A percentile compares a stretch with the other conserved stretches of the same genome.
Conservation (phyloP, 805 yeast species). For the Saturnispora saitoi region DNA sequence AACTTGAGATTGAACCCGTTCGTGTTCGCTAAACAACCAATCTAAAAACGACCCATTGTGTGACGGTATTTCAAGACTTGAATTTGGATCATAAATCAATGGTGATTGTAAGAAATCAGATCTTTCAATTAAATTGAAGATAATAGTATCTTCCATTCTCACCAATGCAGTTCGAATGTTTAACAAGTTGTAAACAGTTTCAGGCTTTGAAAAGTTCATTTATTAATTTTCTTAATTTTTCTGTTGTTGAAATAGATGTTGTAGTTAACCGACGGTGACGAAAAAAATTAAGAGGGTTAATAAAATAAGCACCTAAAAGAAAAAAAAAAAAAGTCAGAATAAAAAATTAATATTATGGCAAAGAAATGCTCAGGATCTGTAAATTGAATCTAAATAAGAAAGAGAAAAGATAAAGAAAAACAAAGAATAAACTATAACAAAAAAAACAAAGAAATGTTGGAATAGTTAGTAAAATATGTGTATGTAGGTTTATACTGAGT, state of each 20-base stretch:
- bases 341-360: no score
- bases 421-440: neutral
- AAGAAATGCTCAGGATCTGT: neutral
- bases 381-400: neutral
- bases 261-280: neutral
- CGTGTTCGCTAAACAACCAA: constrained; percentile 73
- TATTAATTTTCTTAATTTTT: neutral
- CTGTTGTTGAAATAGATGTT: neutral
- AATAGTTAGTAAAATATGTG: constrained; percentile 11
- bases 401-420: neutral
- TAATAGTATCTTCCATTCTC: constrained; percentile 94
- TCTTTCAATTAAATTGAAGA: constrained; percentile 86
- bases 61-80: constrained; percentile 44
- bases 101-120: constrained; percentile 77
- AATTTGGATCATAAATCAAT: constrained; percentile 55
- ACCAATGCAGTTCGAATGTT: constrained; percentile 81
- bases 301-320: no score
- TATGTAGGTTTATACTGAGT: neutral
- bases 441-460: constrained; percentile 11
- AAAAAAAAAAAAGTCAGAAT: neutral
- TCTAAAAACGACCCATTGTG: constrained; percentile 77
- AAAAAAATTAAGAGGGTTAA: no score
- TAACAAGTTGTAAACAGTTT: constrained; percentile 66
- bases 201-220: constrained; percentile 83
- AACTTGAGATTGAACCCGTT: constrained; percentile 65